Evolutionary conservation across 1,284 basidiomycete genomes (phyloP), one percentile per base, ranked within the genome.

Genomic region (Leccinum pachyderme): DNA sequence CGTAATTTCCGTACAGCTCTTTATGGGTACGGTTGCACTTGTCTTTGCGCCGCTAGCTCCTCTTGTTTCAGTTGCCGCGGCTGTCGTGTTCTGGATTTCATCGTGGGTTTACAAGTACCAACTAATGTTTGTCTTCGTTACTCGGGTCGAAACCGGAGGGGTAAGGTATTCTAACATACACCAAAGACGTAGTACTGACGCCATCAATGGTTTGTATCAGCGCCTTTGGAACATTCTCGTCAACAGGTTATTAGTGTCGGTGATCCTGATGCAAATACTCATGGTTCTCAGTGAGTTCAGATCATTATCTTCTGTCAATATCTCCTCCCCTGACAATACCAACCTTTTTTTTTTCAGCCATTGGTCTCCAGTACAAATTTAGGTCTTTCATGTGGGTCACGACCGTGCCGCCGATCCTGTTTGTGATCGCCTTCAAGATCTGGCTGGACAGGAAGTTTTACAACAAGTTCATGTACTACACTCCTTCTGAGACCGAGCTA

Each of bases 41-140:
- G 86, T 95, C 22, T 98, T 98, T 64, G 91, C 95, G 0, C 95
- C 95, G 2, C 77, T 98, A 7, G 94, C 95, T 0, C 95, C 95
- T 1, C 74, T 97, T 15, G 93, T 98, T 27, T 81, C 80, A n/a
- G 77, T 87, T 33, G 85, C 84, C 25, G 89, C 83, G 7, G 83
- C 86, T 4, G 68, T 89, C 39, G 91, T 95, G 6, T 92, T 97
- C 72, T 95, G 91, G 90, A 77, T 89, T 61, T 81, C 81, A 60
- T 87, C 84, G 0, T 83, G 83, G 78, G 87, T 91, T 53, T 91
- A 93, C 81, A 95, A 91, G 76, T 95, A 92, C 64, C 93, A 96
- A 75, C 78, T 96, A 47, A 93, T 97, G 84, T 97, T 95, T 69
- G 93, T 96, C 52, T 94, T 83, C 69, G 77, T 93, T 49, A 87